Conservation (phyloP, 2,329 filamentous ascomycete genomes). For the Ceratocystiopsis sp. region DNA sequence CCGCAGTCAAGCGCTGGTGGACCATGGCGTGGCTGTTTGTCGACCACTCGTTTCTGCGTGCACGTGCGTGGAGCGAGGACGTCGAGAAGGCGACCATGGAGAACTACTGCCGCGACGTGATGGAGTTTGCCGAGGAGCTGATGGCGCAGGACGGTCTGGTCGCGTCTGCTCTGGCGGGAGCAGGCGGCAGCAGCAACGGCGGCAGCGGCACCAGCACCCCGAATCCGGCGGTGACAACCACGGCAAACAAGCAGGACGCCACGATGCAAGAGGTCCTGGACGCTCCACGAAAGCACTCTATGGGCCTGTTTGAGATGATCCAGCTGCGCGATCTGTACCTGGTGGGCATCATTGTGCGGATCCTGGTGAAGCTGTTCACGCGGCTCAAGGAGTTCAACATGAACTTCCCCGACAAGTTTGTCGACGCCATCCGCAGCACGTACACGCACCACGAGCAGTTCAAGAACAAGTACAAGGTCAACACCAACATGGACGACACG, state of each 20-base stretch:
- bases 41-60: constrained; percentile 63
- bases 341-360: constrained; percentile 61
- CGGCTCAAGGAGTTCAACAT: constrained; percentile 65
- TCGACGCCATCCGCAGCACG: constrained; percentile 43
- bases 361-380: constrained; percentile 69
- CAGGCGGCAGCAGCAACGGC: constrained; percentile 8
- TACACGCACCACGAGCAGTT: constrained; percentile 42
- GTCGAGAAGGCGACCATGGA: constrained; percentile 61
- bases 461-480: constrained; percentile 38
- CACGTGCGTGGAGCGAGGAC: constrained; percentile 65
- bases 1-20: constrained; percentile 65
- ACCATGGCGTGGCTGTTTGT: constrained; percentile 66
- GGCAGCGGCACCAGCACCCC: constrained; percentile 6
- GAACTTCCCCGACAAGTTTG: constrained; percentile 39
- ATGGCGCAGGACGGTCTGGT: constrained; percentile 77
- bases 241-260: constrained; percentile 9
- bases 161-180: constrained; percentile 42
- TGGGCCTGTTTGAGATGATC: constrained; percentile 73
- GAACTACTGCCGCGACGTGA: constrained; percentile 84
- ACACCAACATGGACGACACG: constrained; percentile 63
- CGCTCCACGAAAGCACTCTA: constrained; percentile 42
- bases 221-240: neutral
- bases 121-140: constrained; percentile 77
- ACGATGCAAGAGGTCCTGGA: constrained; percentile 36
- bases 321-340: constrained; percentile 78